phyloP scores from a whole-genome alignment of 164 flowering plant genomes.

The Magnolia changhungtana region DNA sequence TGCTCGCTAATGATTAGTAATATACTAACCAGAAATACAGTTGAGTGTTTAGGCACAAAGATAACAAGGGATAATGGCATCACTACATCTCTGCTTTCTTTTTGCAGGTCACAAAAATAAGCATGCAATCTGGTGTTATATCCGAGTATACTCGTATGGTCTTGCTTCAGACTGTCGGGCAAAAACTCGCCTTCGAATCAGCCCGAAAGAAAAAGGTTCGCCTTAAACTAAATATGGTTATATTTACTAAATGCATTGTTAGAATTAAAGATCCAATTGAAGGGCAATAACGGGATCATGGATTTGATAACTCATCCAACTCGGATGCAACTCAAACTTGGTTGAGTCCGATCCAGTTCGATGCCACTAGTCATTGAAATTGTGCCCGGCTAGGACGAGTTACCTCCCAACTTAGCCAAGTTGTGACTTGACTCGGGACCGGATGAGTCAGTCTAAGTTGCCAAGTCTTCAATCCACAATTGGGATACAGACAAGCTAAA shows the following conservation, averaged over 20 bases:
- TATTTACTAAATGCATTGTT: neutral
- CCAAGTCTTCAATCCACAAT: too few species aligned
- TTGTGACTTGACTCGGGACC: too few species aligned
- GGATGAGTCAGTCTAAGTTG: too few species aligned
- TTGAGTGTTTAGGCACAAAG: neutral
- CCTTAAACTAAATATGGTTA: neutral
- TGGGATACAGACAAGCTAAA: too few species aligned
- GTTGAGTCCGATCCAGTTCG: neutral
- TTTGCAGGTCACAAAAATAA: conserved; percentile 57
- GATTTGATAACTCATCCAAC: neutral
- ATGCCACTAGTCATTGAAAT: too few species aligned
- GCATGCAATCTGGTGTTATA: conserved; percentile 47
- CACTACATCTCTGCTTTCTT: neutral
- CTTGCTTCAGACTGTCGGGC: conserved; percentile 37
- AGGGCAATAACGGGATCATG: neutral
- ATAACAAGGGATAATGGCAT: neutral
- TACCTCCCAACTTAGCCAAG: too few species aligned
- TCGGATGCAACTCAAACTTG: neutral
- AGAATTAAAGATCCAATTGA: neutral
- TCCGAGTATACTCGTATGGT: conserved; percentile 74
- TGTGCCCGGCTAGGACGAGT: too few species aligned
- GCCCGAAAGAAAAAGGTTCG: conserved; percentile 11
- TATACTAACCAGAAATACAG: neutral
- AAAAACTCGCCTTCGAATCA: conserved; percentile 26
- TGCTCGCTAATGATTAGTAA: neutral